Evolutionary conservation across 495 filamentous ascomycete species (phyloP).

Genomic region (Aspergillus funiculosus): DNA sequence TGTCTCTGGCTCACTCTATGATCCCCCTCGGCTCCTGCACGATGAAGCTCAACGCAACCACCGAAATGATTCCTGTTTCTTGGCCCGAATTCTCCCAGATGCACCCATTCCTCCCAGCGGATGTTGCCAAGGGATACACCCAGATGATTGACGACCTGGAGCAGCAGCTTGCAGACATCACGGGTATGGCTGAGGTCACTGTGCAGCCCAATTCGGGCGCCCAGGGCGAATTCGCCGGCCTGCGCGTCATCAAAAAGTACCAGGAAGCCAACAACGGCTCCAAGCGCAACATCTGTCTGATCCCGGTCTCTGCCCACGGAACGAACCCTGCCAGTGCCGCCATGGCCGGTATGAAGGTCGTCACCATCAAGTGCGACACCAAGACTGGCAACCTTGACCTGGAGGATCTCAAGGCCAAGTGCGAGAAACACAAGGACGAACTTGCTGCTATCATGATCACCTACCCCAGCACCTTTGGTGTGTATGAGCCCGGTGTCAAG

Average conservation of each 20-base stretch:
- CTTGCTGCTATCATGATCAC: constrained; percentile 98
- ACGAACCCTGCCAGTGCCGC: constrained; percentile 96
- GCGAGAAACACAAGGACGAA: constrained; percentile 76
- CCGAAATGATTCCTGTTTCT: constrained; percentile 87
- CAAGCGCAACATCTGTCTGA: constrained; percentile 89
- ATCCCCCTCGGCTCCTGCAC: constrained; percentile 99
- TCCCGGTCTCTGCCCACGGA: constrained; percentile 93
- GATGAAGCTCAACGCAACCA: constrained; percentile 97
- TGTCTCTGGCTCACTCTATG: constrained; percentile 96
- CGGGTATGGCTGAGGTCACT: constrained; percentile 84
- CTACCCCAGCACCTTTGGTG: constrained; percentile 94
- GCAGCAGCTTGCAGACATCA: constrained; percentile 74
- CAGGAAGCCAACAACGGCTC: constrained; percentile 58
- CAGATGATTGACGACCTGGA: constrained; percentile 66
- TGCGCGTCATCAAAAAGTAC: constrained; percentile 88
- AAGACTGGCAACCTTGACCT: constrained; percentile 89
- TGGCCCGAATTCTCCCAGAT: constrained; percentile 80
- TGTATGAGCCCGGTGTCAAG: constrained; percentile 90
- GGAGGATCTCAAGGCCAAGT: constrained; percentile 78
- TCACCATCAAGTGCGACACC: constrained; percentile 85
- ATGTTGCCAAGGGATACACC: constrained; percentile 62
- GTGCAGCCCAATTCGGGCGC: constrained; percentile 96
- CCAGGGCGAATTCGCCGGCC: constrained; percentile 91
- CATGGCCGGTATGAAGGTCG: constrained; percentile 96
- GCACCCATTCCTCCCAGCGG: constrained; percentile 70